Evolutionary conservation across 495 filamentous ascomycete genomes (phyloP).

Genomic region (Penicillium daleae): DNA sequence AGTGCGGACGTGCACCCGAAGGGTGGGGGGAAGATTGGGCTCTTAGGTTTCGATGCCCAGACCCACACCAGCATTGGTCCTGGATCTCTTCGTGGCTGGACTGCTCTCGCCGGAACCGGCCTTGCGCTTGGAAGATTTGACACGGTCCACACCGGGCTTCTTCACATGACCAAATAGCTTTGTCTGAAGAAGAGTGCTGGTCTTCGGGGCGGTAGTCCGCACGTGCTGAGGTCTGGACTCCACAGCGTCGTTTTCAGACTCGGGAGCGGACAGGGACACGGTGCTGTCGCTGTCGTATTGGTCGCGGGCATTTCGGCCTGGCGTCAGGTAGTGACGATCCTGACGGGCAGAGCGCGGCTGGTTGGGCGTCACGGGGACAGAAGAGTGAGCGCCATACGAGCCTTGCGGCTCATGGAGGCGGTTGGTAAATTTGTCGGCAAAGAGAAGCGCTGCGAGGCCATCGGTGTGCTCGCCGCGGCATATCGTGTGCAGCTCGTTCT

Average conservation of each 20-base stretch:
- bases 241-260: slow-evolving; percentile 58
- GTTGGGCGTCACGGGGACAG: slow-evolving; percentile 76
- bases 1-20: not conserved
- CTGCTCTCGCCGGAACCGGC: slow-evolving; percentile 49
- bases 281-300: slow-evolving; percentile 81
- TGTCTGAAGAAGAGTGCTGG: slow-evolving; percentile 57
- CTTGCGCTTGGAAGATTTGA: slow-evolving; percentile 59
- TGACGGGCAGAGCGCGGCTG: slow-evolving; percentile 45
- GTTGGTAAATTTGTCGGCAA: slow-evolving; percentile 73
- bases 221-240: slow-evolving; percentile 17
- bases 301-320: slow-evolving; percentile 57
- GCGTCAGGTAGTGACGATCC: slow-evolving; percentile 58
- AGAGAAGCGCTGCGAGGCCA: slow-evolving; percentile 75
- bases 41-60: slow-evolving; percentile 62
- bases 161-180: slow-evolving; percentile 71
- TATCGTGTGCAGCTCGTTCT: slow-evolving; percentile 50
- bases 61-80: slow-evolving; percentile 59
- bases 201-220: slow-evolving; percentile 38
- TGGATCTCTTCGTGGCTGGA: slow-evolving; percentile 62
- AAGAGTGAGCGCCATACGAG: slow-evolving; percentile 52
- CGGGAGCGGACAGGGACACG: slow-evolving; percentile 72
- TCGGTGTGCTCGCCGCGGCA: slow-evolving; percentile 50
- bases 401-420: slow-evolving; percentile 41
- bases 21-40: slow-evolving; percentile 16
- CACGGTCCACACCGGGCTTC: slow-evolving; percentile 54